Evolutionary conservation across 2,329 filamentous ascomycete genomes (phyloP).

Genomic region (Blastomyces silverae): DNA sequence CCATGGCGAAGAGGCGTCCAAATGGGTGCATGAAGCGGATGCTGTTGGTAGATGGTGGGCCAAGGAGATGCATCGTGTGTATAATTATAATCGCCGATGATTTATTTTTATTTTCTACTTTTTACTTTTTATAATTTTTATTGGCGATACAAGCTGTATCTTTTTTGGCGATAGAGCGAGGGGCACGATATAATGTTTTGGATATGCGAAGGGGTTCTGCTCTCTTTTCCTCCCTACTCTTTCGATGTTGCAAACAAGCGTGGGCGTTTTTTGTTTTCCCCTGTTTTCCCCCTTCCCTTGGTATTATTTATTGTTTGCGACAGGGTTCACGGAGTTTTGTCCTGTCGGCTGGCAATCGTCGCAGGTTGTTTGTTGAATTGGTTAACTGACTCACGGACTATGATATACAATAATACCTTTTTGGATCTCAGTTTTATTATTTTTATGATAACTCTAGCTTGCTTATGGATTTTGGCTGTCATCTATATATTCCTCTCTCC

Average conservation of each 20-base stretch:
- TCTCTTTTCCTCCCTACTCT: background rate
- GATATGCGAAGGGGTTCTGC: background rate
- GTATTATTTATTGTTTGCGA: background rate
- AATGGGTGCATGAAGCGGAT: constrained; percentile 35
- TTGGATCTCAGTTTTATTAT: background rate
- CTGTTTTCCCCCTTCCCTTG: background rate
- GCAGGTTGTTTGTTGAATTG: background rate
- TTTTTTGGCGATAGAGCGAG: background rate
- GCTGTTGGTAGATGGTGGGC: constrained; percentile 38
- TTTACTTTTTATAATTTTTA: background rate
- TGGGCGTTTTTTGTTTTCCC: background rate
- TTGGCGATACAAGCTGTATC: background rate
- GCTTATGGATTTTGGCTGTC: background rate
- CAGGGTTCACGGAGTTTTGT: background rate
- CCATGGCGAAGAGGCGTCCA: constrained; percentile 31
- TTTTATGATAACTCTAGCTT: background rate
- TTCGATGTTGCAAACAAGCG: background rate
- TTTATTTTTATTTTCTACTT: background rate
- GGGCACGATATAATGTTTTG: background rate
- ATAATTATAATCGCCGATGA: constrained; percentile 18
- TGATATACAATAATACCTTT: background rate
- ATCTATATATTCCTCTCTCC: background rate
- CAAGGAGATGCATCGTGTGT: constrained; percentile 27
- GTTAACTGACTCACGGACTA: background rate
- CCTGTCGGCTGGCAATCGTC: background rate